These are phyloP conservation scores for Pichia sp. DNA, from an alignment of 1,139 yeast genomes.

Conservation along the genomic window DNA sequence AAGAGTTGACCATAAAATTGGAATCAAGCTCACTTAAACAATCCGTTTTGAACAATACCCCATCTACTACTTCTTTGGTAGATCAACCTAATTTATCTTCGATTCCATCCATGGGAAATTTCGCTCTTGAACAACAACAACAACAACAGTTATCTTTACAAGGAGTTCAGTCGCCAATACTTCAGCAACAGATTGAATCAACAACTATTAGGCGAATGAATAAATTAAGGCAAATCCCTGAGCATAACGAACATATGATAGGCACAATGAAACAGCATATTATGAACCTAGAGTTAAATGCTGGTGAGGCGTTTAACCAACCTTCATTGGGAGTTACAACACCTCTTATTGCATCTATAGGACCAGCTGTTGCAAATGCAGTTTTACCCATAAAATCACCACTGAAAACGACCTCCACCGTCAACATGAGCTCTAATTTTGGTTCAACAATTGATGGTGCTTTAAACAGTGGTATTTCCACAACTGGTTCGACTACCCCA, in stretches of 20 bases:
- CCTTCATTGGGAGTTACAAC: slow-evolving; percentile 30
- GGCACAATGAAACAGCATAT: slow-evolving; percentile 25
- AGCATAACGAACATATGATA: slow-evolving; percentile 12
- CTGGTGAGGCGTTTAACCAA: slow-evolving; percentile 7
- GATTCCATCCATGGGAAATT: slow-evolving; percentile 33
- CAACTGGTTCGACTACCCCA: slow-evolving; percentile 9
- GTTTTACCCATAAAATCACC: slow-evolving; percentile 31
- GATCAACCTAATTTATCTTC: slow-evolving; percentile 34
- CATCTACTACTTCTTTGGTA: slow-evolving; percentile 17
- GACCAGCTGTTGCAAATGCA: slow-evolving; percentile 33
- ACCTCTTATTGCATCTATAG: slow-evolving; percentile 33
- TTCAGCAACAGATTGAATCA: slow-evolving; percentile 6
- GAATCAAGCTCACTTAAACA: slow-evolving; percentile 57
- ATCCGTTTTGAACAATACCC: slow-evolving; percentile 22
- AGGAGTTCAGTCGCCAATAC: slow-evolving; percentile 4
- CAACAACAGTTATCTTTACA: not conserved
- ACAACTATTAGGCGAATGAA: slow-evolving; percentile 6
- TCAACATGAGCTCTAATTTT: slow-evolving; percentile 1
- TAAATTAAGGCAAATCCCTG: slow-evolving; percentile 15
- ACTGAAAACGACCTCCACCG: slow-evolving; percentile 15
- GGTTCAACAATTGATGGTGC: slow-evolving; percentile 8
- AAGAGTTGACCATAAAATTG: slow-evolving; percentile 78
- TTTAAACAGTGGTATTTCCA: not conserved
- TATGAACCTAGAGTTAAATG: slow-evolving; percentile 20
- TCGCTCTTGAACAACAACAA: slow-evolving; percentile 16